Evolutionary conservation across 305 asterid species (phyloP).

Genomic region (Solanum hybrid): DNA sequence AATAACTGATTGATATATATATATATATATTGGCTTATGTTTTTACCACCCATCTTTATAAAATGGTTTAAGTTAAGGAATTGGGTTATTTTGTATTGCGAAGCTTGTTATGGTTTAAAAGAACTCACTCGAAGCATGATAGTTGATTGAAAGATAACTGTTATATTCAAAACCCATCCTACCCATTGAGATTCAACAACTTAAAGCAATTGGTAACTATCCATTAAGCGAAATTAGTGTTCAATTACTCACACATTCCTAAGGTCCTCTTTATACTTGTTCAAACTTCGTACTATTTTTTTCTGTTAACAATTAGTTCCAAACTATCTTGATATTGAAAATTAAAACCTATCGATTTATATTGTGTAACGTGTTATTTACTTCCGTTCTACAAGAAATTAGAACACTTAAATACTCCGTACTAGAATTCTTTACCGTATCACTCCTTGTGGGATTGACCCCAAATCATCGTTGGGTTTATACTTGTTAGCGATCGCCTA

Average conservation of each 20-base stretch:
- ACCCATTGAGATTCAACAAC: background rate
- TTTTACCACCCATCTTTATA: background rate
- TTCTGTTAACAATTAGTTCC: background rate
- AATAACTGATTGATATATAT: too few species aligned
- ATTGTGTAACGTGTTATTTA: background rate
- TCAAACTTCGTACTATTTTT: background rate
- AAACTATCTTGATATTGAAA: too few species aligned
- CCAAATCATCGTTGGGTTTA: background rate
- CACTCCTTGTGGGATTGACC: background rate
- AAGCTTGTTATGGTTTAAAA: background rate
- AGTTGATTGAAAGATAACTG: too few species aligned
- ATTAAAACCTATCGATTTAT: background rate
- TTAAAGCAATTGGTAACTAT: too few species aligned
- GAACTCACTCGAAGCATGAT: background rate
- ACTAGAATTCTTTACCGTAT: background rate
- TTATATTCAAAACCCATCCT: background rate
- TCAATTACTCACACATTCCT: background rate
- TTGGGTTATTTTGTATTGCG: background rate
- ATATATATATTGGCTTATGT: background rate
- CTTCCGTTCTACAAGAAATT: background rate
- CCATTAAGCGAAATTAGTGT: background rate
- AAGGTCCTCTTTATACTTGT: background rate
- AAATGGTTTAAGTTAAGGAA: background rate
- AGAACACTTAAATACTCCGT: background rate
- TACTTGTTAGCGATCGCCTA: background rate